Conservation (phyloP, 2,329 filamentous ascomycete genomes). For the Fusarium penzigii region DNA sequence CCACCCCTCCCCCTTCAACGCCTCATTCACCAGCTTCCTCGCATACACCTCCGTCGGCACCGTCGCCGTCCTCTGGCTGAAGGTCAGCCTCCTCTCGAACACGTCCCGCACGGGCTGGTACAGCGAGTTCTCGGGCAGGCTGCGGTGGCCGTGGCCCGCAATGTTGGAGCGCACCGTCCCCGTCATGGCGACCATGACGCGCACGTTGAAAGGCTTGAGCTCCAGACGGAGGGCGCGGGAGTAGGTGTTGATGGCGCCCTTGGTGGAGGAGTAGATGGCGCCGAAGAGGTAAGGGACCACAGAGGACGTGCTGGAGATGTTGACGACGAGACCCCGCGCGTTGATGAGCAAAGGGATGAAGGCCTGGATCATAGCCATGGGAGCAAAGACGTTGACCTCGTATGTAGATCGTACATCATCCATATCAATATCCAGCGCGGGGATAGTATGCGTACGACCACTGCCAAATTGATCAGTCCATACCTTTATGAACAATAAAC, state of each 20-base stretch:
- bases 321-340: constrained; percentile 53
- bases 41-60: constrained; percentile 48
- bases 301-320: constrained; percentile 54
- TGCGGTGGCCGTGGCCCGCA: constrained; percentile 41
- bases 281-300: constrained; percentile 55
- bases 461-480: constrained; percentile 29
- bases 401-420: constrained; percentile 55
- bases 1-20: constrained; percentile 42
- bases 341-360: constrained; percentile 52
- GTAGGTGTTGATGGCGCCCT: constrained; percentile 55
- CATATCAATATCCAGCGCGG: constrained; percentile 53
- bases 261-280: constrained; percentile 55
- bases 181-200: constrained; percentile 58
- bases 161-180: constrained; percentile 56
- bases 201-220: constrained; percentile 53
- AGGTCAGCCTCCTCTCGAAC: constrained; percentile 48
- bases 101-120: constrained; percentile 48
- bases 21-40: constrained; percentile 41
- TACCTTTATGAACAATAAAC: too few species aligned
- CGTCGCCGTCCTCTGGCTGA: constrained; percentile 49
- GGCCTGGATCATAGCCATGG: constrained; percentile 56
- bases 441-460: constrained; percentile 52
- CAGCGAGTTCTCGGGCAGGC: constrained; percentile 46
- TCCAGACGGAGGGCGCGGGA: constrained; percentile 56
- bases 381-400: constrained; percentile 59